Base-by-base conservation (phyloP, 306 rosid species). In the Quercus glauca region DNA sequence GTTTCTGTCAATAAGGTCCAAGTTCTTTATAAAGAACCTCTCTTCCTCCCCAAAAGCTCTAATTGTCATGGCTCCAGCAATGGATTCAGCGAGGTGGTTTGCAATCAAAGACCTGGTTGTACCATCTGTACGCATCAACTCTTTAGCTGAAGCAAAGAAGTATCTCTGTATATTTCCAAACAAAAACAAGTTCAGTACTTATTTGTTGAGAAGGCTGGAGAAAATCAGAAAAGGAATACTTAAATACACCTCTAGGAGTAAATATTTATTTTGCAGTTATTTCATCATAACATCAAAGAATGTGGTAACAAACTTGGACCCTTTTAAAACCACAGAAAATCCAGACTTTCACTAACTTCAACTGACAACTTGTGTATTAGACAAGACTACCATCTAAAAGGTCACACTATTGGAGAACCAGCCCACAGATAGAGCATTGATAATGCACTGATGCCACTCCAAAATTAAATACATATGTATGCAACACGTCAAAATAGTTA, bases 81-180 rank as follows among this genome's bases (percentile, higher is more conserved):
- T 43, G 11, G 83, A 79, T 79, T 83, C 86, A 2, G 72, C 77
- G 18, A 83, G 72, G 69, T 79, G 73, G 83, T 78, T 83, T 20
- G 83, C 86, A 19, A 83, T 49, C 3, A 69, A 55, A 60, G 83
- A 83, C 75, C 79, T 79, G 20, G 86, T 79, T 8, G 86, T 83
- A 75, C 83, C 86, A 43, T 75, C 67, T 8, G 73, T 79, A 70
- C 83, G 77, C 83, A 83, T 83, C 12, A 79, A 55, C 78, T 83
- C 83, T 55, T 83, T 83, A 18, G 83, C 81, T 37, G 75, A 71
- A 28, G 81, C 80, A 33, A 53, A 43, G 80, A 69, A 63, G 70
- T 83, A 79, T 1, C 76, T 78, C 86, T 83, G 45, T 7, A 23
- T 41, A 29, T 4, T 4, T 26, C 37, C 19, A 25, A 14, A 61